These are phyloP conservation scores for Beauveria sp. DNA, from an alignment of 2,329 filamentous ascomycete species.

Conservation along the genomic window DNA sequence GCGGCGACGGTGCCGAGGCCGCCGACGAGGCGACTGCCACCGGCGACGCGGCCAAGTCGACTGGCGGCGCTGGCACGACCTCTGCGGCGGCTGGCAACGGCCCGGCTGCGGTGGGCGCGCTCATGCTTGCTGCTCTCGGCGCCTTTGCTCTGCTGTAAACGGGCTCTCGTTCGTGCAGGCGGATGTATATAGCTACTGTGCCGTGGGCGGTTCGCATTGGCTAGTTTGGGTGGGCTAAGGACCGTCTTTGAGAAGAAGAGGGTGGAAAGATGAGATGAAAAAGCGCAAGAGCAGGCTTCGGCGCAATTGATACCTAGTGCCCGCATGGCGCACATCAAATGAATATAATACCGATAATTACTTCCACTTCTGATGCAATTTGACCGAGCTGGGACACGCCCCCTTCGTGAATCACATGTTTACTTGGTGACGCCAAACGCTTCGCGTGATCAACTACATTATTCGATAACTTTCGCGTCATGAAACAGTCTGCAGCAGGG, in stretches of 20 bases:
- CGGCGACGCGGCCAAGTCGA: background rate
- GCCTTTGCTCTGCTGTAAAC: background rate
- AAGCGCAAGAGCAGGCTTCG: background rate
- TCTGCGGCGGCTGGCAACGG: background rate
- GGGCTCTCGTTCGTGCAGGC: background rate
- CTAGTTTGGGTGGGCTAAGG: background rate
- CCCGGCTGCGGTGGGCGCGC: background rate
- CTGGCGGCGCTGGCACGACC: background rate
- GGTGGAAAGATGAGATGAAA: background rate
- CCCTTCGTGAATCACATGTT: too few relatives aligned
- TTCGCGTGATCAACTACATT: too few relatives aligned
- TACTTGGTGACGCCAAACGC: too few relatives aligned
- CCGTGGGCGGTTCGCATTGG: background rate
- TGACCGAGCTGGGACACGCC: too few relatives aligned
- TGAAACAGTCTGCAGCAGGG: too few relatives aligned
- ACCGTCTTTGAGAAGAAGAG: background rate
- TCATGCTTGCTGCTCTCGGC: background rate
- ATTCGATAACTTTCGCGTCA: too few relatives aligned
- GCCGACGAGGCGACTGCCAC: conserved; percentile 26
- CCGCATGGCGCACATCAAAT: background rate
- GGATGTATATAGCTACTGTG: background rate
- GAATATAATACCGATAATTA: background rate
- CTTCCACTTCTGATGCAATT: background rate
- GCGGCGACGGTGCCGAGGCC: too few relatives aligned
- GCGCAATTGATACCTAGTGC: conserved; percentile 3